phyloP scores from a whole-genome alignment of 805 yeast species.

The Isabelozyma gotoi region DNA sequence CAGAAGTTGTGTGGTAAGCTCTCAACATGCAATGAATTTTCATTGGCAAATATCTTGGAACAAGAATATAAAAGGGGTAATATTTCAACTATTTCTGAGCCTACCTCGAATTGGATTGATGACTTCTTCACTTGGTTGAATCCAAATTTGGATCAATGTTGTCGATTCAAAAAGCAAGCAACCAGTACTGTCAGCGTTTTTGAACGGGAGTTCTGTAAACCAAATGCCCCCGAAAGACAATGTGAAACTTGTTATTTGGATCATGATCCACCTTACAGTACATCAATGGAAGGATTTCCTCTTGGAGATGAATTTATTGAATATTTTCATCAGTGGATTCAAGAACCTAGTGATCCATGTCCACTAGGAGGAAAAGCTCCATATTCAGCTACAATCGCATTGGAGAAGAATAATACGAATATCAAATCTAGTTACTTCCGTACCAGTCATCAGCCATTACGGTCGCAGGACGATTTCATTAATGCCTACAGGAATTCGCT shows the following conservation, averaged over 20 bases:
- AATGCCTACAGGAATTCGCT: constrained; percentile 71
- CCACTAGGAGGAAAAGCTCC: constrained; percentile 97
- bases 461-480: constrained; percentile 84
- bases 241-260: constrained; percentile 73
- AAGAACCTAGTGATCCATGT: constrained; percentile 82
- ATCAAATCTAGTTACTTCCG: constrained; percentile 70
- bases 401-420: constrained; percentile 32
- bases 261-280: constrained; percentile 61
- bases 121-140: constrained; percentile 85
- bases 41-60: constrained; percentile 77
- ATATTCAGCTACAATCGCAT: constrained; percentile 59
- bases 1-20: constrained; percentile 83
- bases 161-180: constrained; percentile 58
- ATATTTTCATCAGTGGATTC: constrained; percentile 79
- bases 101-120: constrained; percentile 91
- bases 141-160: constrained; percentile 84
- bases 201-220: constrained; percentile 56
- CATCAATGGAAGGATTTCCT: constrained; percentile 82
- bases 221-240: constrained; percentile 62
- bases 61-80: constrained; percentile 75
- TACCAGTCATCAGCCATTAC: constrained; percentile 73
- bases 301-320: constrained; percentile 65
- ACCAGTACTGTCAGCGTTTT: constrained; percentile 13
- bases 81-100: constrained; percentile 69
- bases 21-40: constrained; percentile 76